These are phyloP conservation scores for Pilatotrama ljubarskyi DNA, from an alignment of 768 basidiomycete genomes.

Conservation along the genomic window DNA sequence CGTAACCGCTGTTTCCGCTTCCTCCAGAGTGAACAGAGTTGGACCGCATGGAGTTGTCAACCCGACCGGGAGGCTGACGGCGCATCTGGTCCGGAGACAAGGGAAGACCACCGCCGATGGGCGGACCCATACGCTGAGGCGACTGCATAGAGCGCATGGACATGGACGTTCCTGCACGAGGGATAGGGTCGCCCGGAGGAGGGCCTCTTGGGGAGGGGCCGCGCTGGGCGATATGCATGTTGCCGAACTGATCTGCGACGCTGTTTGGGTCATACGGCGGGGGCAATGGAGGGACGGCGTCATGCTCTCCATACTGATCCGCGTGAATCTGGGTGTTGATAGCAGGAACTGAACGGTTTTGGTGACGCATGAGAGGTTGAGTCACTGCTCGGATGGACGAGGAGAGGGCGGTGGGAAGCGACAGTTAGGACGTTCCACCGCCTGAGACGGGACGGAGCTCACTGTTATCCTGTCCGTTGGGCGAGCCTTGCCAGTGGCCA, in stretches of 20 bases:
- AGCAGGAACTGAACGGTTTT: conserved; percentile 50
- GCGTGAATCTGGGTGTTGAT: conserved; percentile 41
- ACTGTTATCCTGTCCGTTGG: conserved; percentile 20
- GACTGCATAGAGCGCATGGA: conserved; percentile 25
- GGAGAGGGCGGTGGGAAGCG: not conserved
- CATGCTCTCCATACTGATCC: conserved; percentile 22
- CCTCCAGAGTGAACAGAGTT: conserved; percentile 35
- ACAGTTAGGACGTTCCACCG: conserved; percentile 8
- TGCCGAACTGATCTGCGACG: conserved; percentile 51
- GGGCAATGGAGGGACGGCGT: conserved; percentile 30
- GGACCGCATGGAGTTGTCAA: conserved; percentile 18
- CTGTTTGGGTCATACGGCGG: conserved; percentile 46
- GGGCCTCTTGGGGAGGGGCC: conserved; percentile 41
- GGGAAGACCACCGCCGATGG: conserved; percentile 18
- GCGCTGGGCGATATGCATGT: conserved; percentile 45
- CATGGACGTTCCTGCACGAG: conserved; percentile 54
- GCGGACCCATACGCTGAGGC: conserved; percentile 17
- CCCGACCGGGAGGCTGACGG: conserved; percentile 22
- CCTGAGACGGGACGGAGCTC: conserved; percentile 13
- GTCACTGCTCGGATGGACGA: not conserved
- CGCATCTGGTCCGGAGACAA: conserved; percentile 21
- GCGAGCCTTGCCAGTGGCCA: not conserved
- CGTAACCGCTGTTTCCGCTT: conserved; percentile 34
- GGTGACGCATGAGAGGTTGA: conserved; percentile 40
- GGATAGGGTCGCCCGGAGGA: conserved; percentile 45